phyloP scores from a whole-genome alignment of 1,284 basidiomycete genomes.

The Gomphus sp. region DNA sequence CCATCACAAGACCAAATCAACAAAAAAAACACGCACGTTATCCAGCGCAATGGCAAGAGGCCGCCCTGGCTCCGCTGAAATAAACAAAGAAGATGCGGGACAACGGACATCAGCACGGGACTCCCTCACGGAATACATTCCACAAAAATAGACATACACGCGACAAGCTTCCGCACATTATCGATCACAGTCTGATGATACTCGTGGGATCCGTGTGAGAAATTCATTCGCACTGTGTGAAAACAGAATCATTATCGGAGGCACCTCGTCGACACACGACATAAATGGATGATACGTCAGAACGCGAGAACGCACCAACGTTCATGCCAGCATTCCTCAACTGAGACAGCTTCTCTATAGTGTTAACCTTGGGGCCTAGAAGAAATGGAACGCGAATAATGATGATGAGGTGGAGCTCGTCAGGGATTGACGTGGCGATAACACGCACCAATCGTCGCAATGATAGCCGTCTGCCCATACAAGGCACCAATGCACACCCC shows the following conservation, averaged over 20 bases:
- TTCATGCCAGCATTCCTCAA: conserved; percentile 88
- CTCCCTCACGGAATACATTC: too few species aligned
- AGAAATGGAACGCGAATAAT: conserved; percentile 2
- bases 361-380: conserved; percentile 86
- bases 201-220: conserved; percentile 93
- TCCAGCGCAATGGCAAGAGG: conserved; percentile 97
- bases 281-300: too few species aligned
- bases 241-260: neutral
- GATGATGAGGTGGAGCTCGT: neutral
- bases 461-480: conserved; percentile 95
- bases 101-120: too few species aligned
- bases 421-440: neutral
- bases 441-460: conserved; percentile 90
- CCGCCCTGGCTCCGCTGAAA: conserved; percentile 51
- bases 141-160: conserved; percentile 32
- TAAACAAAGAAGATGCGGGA: too few species aligned
- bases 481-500: too few species aligned
- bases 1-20: neutral
- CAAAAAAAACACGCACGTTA: conserved; percentile 56
- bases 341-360: conserved; percentile 73
- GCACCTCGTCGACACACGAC: neutral
- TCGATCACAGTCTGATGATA: conserved; percentile 98
- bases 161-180: conserved; percentile 83
- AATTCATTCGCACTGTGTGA: conserved; percentile 94
- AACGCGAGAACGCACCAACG: conserved; percentile 59